Base-by-base conservation (phyloP, 768 basidiomycete species). In the Austroboletus eburneus region DNA sequence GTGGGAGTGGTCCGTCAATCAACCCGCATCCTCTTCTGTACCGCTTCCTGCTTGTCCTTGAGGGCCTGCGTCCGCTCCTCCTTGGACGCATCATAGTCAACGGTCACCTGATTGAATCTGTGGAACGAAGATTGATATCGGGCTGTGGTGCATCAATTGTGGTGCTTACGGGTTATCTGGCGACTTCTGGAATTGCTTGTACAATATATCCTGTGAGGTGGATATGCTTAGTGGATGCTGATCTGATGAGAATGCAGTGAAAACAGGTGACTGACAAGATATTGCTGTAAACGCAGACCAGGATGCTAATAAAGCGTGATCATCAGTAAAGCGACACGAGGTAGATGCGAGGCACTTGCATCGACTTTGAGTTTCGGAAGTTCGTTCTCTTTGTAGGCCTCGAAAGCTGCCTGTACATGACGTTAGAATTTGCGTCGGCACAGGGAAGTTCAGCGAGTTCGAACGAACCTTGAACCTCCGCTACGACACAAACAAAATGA, bases 151-250 rank as follows among this genome's bases (percentile, higher is more conserved):
- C 36, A 41, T 25, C 16, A 33, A n/a, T 39, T 20, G 4, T 30
- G 17, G 13, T 5, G 29, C 86, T 61, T 69, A 94, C 92, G 93
- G 89, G 67, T 96, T 96, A 51, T 96, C 93, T 0, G 92, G 90
- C 2, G 89, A 85, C 67, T 96, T 97, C 67, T 96, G 90, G 81
- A 97, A 97, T 65, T 91, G 83, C 69, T 95, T 96, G 79, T 80
- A 85, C 39, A 96, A 69, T 40, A 92, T 69, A 49, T 97, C 93
- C 80, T 91, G 61, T 52, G 44, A 8, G 27, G 7, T 18, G 13
- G 27, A 42, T 32, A 42, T 9, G 22, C 17, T 54, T 13, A 62
- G 42, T 20, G 21, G 13, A 22, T 27, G 17, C 21, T 23, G 36
- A 37, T 45, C 18, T 2, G 23, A 43, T 37, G 7, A 34, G 21